phyloP scores from a whole-genome alignment of 1,284 basidiomycete species.

The Tilletia setariae region DNA sequence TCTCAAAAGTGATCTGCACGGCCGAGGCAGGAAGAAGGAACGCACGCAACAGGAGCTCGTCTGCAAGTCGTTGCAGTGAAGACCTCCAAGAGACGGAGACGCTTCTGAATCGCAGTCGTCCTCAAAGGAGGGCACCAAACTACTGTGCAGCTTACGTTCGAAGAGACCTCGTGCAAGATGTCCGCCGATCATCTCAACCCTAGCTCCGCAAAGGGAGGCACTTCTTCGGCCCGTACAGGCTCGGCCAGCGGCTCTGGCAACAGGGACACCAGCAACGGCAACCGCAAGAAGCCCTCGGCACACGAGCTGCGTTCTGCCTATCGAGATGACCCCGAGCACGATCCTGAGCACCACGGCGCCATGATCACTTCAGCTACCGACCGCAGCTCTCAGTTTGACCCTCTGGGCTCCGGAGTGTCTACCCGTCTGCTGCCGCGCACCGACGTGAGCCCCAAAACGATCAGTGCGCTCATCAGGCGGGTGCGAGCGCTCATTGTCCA shows the following conservation, averaged over 20 bases:
- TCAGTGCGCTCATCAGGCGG: conserved; percentile 37
- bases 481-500: conserved; percentile 30
- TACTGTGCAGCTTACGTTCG: too few species aligned
- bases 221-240: too few species aligned
- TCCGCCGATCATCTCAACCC: too few species aligned
- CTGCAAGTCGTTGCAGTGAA: too few species aligned
- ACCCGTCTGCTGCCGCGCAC: conserved; percentile 5
- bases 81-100: too few species aligned
- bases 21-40: too few species aligned
- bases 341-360: background rate
- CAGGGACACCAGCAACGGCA: background rate
- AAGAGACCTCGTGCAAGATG: too few species aligned
- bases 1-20: too few species aligned
- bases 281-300: background rate
- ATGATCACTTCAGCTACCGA: background rate
- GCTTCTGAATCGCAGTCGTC: too few species aligned
- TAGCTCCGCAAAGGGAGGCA: too few species aligned
- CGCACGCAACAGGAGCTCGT: too few species aligned
- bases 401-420: background rate
- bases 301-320: conserved; percentile 10
- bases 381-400: background rate
- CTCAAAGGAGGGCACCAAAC: too few species aligned
- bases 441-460: conserved; percentile 26
- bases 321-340: background rate
- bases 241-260: background rate